Base-by-base conservation (phyloP, 306 rosid genomes). In the Cajanus cajan region DNA sequence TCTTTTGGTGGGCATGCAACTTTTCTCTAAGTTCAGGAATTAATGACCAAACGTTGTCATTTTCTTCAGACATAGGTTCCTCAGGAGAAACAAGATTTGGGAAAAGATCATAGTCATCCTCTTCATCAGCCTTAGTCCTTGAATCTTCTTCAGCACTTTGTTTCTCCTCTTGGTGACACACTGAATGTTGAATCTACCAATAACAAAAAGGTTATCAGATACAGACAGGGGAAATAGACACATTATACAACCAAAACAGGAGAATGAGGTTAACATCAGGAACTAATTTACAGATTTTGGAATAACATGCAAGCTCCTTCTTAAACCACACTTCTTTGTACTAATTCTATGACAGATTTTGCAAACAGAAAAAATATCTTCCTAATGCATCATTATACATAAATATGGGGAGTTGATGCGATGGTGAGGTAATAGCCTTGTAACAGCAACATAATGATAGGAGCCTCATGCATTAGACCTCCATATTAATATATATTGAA, bases 241-340 rank as follows among this genome's bases (percentile, higher is more conserved):
- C 12, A 39, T 43, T 43, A 71, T 77, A 18, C 37, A 77, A 51
- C 66, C 51, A 82, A 58, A 76, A 11, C 15, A 88, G 50, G 25
- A 13, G 59, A 64, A 82, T 61, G 75, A 47, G 73, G 74, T 83
- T 51, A 21, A 87, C 74, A 66, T 91, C 85, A 50, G 82, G 88
- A 64, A 89, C 75, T 69, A 91, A 70, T 86, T 86, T 43, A 8
- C 18, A 58, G 19, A 25, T 64, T 7, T 76, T 75, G 14, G 19
- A 18, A 61, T 28, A 75, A 28, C 68, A 73, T 24, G 40, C 55
- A 37, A 15, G 61, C 57, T 66, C 73, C 57, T 59, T 78, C 65
- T 74, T 33, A 67, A 59, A 73, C 57, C 79, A 73, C 33, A 51
- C 37, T 47, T 48, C 39, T 41, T 68, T 66, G 12, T 25, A 66